A percentile compares a stretch with the other conserved stretches of the same genome.
Conservation (phyloP, 306 rosid species). For the Gillenia trifoliata region DNA sequence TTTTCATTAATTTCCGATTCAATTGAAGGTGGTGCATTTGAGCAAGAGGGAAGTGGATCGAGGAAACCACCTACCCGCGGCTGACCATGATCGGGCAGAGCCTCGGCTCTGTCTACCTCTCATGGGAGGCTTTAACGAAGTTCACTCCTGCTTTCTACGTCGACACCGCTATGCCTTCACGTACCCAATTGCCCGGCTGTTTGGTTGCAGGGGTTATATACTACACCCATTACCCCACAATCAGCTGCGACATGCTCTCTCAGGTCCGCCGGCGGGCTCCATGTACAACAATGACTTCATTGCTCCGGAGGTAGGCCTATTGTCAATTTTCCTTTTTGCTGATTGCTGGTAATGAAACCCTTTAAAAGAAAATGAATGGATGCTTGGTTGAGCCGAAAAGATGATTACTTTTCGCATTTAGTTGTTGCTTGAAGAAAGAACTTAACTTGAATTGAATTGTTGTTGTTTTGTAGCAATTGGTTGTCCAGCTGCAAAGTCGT, state of each 20-base stretch:
- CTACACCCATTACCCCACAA: slow-evolving; percentile 94
- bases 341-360: not conserved
- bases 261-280: slow-evolving; percentile 62
- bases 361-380: not conserved
- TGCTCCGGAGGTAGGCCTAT: slow-evolving; percentile 49
- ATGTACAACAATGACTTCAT: slow-evolving; percentile 78
- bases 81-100: slow-evolving; percentile 95
- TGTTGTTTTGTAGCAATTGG: slow-evolving; percentile 60
- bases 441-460: not conserved
- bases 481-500: slow-evolving; percentile 66
- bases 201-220: slow-evolving; percentile 82
- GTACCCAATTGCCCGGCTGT: slow-evolving; percentile 80
- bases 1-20: not conserved
- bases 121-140: slow-evolving; percentile 85
- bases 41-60: slow-evolving; percentile 77
- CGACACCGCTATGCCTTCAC: slow-evolving; percentile 93
- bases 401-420: not conserved
- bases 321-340: not conserved
- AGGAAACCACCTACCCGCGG: slow-evolving; percentile 78
- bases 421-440: not conserved
- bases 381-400: not conserved
- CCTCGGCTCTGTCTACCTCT: slow-evolving; percentile 74
- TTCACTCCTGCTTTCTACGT: slow-evolving; percentile 69
- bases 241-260: slow-evolving; percentile 89
- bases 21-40: slow-evolving; percentile 69